A percentile compares a stretch with the other conserved stretches of the same genome.
Conservation (phyloP, 2,329 filamentous ascomycete genomes). For the Aspergillus costaricaensis region DNA sequence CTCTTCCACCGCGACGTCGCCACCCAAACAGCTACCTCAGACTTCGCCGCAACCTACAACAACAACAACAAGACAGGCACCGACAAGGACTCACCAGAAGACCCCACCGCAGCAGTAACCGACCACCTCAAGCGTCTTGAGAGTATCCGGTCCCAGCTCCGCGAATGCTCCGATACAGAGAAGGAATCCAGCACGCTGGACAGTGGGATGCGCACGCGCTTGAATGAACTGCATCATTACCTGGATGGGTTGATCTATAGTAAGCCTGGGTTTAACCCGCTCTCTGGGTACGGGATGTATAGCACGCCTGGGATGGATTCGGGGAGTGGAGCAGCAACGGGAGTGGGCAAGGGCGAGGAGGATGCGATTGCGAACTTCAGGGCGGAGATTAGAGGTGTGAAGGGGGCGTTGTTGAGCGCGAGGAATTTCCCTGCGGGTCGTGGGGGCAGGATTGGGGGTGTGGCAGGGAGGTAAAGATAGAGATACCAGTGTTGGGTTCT, state of each 20-base stretch:
- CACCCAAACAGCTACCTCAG: constrained; percentile 62
- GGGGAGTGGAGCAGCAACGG: constrained; percentile 20
- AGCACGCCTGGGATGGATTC: constrained; percentile 32
- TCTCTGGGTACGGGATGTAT: constrained; percentile 38
- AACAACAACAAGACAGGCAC: constrained; percentile 27
- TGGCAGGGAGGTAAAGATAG: constrained; percentile 10
- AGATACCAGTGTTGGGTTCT: too few species aligned
- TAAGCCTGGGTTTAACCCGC: constrained; percentile 30
- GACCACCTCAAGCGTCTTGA: constrained; percentile 51
- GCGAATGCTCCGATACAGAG: constrained; percentile 47
- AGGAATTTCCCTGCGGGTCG: constrained; percentile 58
- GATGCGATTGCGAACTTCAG: constrained; percentile 62
- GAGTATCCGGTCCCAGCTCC: constrained; percentile 54
- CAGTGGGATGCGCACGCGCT: constrained; percentile 35
- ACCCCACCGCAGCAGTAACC: constrained; percentile 29
- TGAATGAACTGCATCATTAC: constrained; percentile 54
- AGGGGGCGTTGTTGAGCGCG: constrained; percentile 64
- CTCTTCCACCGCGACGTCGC: constrained; percentile 65
- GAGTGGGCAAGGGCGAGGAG: constrained; percentile 48
- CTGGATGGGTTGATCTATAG: constrained; percentile 52
- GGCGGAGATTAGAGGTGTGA: constrained; percentile 63
- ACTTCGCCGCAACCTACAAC: constrained; percentile 15
- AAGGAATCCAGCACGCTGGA: constrained; percentile 36
- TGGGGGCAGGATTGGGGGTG: constrained; percentile 27
- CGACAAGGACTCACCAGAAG: constrained; percentile 20